phyloP scores from a whole-genome alignment of 1,139 yeast species.

The Saccharomycopsis crataegensis region DNA sequence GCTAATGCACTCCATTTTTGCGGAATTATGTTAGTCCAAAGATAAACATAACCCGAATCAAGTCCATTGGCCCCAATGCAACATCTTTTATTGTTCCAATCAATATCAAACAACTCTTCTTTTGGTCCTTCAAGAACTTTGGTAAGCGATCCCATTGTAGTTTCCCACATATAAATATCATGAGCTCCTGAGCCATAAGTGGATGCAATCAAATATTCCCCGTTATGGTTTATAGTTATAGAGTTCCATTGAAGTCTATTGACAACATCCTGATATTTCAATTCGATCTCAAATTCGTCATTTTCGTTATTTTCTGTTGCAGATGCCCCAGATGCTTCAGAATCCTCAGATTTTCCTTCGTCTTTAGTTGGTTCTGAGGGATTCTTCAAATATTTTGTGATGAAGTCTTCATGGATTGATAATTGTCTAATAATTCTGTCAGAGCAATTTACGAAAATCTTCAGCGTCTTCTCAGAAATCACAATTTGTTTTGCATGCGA shows the following conservation, averaged over 20 bases:
- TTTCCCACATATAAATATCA: slow-evolving; percentile 91
- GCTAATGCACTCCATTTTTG: slow-evolving; percentile 97
- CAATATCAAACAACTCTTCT: slow-evolving; percentile 76
- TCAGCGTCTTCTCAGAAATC: slow-evolving; percentile 59
- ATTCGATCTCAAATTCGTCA: slow-evolving; percentile 64
- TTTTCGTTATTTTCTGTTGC: slow-evolving; percentile 19
- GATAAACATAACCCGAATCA: slow-evolving; percentile 74
- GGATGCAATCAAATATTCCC: slow-evolving; percentile 82
- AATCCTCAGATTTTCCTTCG: slow-evolving; percentile 17
- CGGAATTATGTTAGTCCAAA: slow-evolving; percentile 79
- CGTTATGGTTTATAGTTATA: slow-evolving; percentile 66
- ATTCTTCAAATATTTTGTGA: slow-evolving; percentile 21
- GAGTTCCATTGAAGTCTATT: slow-evolving; percentile 87
- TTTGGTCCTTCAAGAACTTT: slow-evolving; percentile 90
- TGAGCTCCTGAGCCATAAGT: slow-evolving; percentile 83
- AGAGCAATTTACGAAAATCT: slow-evolving; percentile 69
- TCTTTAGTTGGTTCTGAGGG: slow-evolving; percentile 10
- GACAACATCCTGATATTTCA: slow-evolving; percentile 85
- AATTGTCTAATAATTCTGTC: slow-evolving; percentile 78
- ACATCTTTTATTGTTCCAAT: slow-evolving; percentile 76
- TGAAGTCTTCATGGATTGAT: slow-evolving; percentile 42
- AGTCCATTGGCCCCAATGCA: slow-evolving; percentile 81
- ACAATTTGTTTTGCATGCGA: slow-evolving; percentile 68
- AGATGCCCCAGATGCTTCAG: slow-evolving; percentile 6
- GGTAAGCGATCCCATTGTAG: slow-evolving; percentile 76